phyloP scores from a whole-genome alignment of 1,284 basidiomycete genomes.

The Malassezia nana region DNA sequence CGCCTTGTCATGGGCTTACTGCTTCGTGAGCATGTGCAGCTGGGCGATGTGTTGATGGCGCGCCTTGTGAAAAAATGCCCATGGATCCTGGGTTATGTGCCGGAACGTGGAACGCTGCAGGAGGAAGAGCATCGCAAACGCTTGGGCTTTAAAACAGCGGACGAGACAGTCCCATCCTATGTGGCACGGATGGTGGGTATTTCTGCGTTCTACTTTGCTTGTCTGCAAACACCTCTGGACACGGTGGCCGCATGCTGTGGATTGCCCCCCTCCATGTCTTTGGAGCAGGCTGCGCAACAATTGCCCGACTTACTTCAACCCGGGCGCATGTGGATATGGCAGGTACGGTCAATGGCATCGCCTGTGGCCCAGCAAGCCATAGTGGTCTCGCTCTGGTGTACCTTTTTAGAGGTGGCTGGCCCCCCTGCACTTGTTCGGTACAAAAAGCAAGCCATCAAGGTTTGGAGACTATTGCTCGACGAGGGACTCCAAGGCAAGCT shows the following conservation, averaged over 20 bases:
- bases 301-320: slow-evolving; percentile 30
- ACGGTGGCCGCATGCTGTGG: slow-evolving; percentile 11
- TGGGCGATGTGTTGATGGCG: slow-evolving; percentile 71
- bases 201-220: slow-evolving; percentile 75
- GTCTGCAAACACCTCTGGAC: slow-evolving; percentile 53
- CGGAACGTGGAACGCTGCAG: slow-evolving; percentile 39
- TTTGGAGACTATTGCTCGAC: slow-evolving; percentile 26
- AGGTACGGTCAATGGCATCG: slow-evolving; percentile 30
- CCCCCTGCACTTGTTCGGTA: slow-evolving; percentile 22
- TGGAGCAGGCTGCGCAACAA: not conserved
- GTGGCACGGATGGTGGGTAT: slow-evolving; percentile 68
- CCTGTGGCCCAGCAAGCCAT: slow-evolving; percentile 32
- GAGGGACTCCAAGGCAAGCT: slow-evolving; percentile 30
- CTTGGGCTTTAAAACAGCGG: slow-evolving; percentile 57
- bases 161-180: slow-evolving; percentile 57
- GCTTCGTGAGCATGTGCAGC: slow-evolving; percentile 53
- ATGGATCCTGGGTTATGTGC: slow-evolving; percentile 52
- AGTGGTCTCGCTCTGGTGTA: slow-evolving; percentile 35
- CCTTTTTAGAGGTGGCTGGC: slow-evolving; percentile 39
- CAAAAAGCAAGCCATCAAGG: slow-evolving; percentile 33
- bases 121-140: slow-evolving; percentile 59
- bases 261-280: slow-evolving; percentile 7
- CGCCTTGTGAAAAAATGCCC: slow-evolving; percentile 71
- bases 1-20: slow-evolving; percentile 64
- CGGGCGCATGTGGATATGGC: slow-evolving; percentile 37